Evolutionary conservation across 2,329 filamentous ascomycete genomes (phyloP).

Genomic region (Ophiognomonia clavigignenti-juglandacearum): DNA sequence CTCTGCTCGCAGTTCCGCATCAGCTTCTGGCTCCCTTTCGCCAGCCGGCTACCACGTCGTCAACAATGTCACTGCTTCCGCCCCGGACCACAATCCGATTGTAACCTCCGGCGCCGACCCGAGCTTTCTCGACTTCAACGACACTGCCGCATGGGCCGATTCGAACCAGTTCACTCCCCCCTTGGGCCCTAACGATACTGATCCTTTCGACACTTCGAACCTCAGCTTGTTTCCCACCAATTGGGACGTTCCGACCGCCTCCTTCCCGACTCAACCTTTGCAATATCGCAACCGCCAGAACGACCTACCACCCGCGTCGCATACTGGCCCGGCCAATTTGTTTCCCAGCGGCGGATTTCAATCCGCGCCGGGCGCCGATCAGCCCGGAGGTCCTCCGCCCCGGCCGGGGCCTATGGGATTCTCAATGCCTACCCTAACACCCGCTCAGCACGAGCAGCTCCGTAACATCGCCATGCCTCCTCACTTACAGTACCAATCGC

Average conservation of each 20-base stretch:
- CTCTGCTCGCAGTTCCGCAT: conserved; percentile 10
- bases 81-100: conserved; percentile 4
- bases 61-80: conserved; percentile 4
- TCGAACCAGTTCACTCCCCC: conserved; percentile 14
- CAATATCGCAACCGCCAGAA: conserved; percentile 12
- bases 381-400: conserved; percentile 23
- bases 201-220: conserved; percentile 11
- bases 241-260: conserved; percentile 13
- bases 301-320: conserved; percentile 3
- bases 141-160: conserved; percentile 11
- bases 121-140: conserved; percentile 9
- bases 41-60: conserved; percentile 6
- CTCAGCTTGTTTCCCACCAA: conserved; percentile 14
- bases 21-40: conserved; percentile 10
- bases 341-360: conserved; percentile 15
- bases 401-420: conserved; percentile 27
- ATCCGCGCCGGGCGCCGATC: conserved; percentile 22
- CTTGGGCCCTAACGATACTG: conserved; percentile 10
- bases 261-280: conserved; percentile 11
- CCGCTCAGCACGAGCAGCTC: conserved; percentile 56
- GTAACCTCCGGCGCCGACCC: conserved; percentile 10
- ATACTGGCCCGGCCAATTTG: conserved; percentile 1
- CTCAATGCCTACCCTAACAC: conserved; percentile 42
- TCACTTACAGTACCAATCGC: conserved; percentile 56
- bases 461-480: conserved; percentile 61